phyloP scores from a whole-genome alignment of 305 asterid species.

The Rubia peregrina region DNA sequence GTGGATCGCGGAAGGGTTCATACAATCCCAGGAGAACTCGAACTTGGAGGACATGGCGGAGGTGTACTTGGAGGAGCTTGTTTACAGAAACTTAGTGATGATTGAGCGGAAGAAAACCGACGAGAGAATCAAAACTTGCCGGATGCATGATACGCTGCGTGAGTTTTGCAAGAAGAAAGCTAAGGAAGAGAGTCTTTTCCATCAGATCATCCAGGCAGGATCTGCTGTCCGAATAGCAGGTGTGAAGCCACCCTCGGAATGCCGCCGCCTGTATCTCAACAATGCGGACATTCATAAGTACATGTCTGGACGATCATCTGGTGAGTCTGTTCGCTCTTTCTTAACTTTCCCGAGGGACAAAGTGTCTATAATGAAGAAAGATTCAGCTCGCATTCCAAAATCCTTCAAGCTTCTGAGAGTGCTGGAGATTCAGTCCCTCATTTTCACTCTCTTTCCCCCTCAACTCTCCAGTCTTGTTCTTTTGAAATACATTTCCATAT shows the following conservation, averaged over 20 bases:
- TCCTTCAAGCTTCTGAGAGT: slow-evolving; percentile 12
- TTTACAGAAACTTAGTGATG: slow-evolving; percentile 1
- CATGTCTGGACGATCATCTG: neutral
- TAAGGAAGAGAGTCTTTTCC: neutral
- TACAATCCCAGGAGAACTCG: slow-evolving; percentile 24
- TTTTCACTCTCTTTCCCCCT: neutral
- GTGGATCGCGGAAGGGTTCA: slow-evolving; percentile 69
- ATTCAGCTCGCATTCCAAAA: neutral
- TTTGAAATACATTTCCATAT: slow-evolving; percentile 7
- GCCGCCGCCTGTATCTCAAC: slow-evolving; percentile 11
- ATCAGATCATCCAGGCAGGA: slow-evolving; percentile 23
- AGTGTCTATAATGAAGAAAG: neutral
- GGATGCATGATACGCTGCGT: slow-evolving; percentile 13
- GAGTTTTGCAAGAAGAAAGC: slow-evolving; percentile 11
- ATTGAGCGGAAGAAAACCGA: neutral
- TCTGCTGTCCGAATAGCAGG: slow-evolving; percentile 6
- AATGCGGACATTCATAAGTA: neutral
- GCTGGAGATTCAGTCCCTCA: slow-evolving; percentile 5
- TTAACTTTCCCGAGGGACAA: slow-evolving; percentile 2
- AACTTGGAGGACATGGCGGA: neutral
- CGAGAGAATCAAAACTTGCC: slow-evolving; percentile 7
- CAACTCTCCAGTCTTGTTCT: neutral
- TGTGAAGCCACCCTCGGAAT: neutral
- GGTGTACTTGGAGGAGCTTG: neutral
- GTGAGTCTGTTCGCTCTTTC: slow-evolving; percentile 8